phyloP scores from a whole-genome alignment of 257 asterid genomes.

The Ballota nigra region DNA sequence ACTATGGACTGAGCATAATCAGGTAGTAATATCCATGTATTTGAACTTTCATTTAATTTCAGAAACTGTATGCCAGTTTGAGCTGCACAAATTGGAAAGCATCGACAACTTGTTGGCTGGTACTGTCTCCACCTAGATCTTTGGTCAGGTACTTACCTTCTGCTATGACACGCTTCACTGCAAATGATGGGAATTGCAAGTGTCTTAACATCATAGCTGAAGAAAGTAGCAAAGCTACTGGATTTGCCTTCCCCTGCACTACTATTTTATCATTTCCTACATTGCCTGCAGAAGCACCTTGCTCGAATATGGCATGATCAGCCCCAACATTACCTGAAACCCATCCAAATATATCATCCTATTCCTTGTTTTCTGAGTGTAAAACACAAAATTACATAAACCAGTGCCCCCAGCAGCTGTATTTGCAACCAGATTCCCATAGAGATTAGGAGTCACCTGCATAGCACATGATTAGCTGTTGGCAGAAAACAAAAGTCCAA shows the following conservation, averaged over 20 bases:
- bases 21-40: neutral
- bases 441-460: conserved; percentile 97
- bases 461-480: conserved; percentile 14
- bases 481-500: conserved; percentile 28
- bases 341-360: neutral
- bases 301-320: conserved; percentile 89
- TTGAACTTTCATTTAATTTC: neutral
- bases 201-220: conserved; percentile 99
- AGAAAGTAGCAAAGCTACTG: conserved; percentile 85
- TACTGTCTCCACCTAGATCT: conserved; percentile 87
- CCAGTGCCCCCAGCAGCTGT: conserved; percentile 99
- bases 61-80: too few relatives aligned
- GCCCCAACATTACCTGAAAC: conserved; percentile 83
- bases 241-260: conserved; percentile 75
- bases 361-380: neutral
- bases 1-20: neutral
- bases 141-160: conserved; percentile 72
- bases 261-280: conserved; percentile 67
- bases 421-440: conserved; percentile 86
- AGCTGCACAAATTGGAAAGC: conserved; percentile 51
- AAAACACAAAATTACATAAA: too few relatives aligned
- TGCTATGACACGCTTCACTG: conserved; percentile 75
- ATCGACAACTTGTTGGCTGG: conserved; percentile 84
- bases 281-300: conserved; percentile 97
- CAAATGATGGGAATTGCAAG: conserved; percentile 94